Conservation (phyloP, 192 early-diverging fungal genomes). For the Obelidium mucronatum region DNA sequence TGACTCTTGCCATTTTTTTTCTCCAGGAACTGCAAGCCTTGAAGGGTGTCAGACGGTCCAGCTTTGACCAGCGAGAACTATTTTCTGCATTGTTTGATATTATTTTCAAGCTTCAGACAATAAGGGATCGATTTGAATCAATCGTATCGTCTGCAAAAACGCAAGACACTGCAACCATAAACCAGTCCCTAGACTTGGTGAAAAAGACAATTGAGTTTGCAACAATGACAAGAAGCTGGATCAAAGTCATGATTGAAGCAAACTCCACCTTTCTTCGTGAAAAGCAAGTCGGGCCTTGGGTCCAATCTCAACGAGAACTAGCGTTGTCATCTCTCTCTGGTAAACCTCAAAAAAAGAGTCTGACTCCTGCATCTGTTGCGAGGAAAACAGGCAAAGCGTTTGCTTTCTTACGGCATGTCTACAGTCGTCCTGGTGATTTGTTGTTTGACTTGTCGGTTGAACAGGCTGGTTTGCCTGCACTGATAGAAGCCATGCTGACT, state of each 20-base stretch:
- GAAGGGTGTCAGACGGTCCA: not conserved
- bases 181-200: not conserved
- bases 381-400: not conserved
- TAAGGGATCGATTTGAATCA: slow-evolving; percentile 3
- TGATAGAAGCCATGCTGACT: not conserved
- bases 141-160: not conserved
- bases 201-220: not conserved
- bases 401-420: not conserved
- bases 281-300: slow-evolving; percentile 8
- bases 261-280: slow-evolving; percentile 2
- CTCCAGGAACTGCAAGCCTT: slow-evolving; percentile 11
- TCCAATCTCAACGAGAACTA: not conserved
- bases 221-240: not conserved
- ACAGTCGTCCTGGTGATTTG: not conserved
- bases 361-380: not conserved
- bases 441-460: slow-evolving; percentile 20
- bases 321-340: not conserved
- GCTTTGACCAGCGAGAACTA: not conserved
- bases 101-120: slow-evolving; percentile 9
- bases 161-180: slow-evolving; percentile 2
- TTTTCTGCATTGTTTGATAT: slow-evolving; percentile 14
- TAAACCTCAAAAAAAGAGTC: not conserved
- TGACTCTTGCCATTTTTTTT: not conserved
- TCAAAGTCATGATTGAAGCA: slow-evolving; percentile 7
- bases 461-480: not conserved